Evolutionary conservation across 192 early-diverging fungal genomes (phyloP).

Genomic region (Podila epigama): DNA sequence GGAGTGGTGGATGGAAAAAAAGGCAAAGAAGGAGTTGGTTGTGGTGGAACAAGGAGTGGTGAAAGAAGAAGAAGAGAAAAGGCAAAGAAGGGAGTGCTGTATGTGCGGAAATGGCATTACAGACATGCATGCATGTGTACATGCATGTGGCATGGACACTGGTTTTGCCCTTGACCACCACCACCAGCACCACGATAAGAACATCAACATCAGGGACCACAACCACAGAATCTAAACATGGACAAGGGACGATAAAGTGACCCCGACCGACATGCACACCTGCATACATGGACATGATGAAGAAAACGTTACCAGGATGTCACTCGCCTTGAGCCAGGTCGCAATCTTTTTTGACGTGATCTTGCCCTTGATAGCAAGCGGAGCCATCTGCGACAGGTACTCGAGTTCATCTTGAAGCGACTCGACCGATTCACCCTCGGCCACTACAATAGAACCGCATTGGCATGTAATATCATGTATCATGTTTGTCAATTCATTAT

Average conservation of each 20-base stretch:
- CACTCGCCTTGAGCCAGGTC: slow-evolving; percentile 25
- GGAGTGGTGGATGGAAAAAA: no score
- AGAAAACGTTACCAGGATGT: background rate
- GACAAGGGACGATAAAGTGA: no score
- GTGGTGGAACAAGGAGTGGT: no score
- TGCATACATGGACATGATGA: background rate
- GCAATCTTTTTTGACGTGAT: slow-evolving; percentile 44
- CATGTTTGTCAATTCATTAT: background rate
- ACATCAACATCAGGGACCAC: no score
- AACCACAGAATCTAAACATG: no score
- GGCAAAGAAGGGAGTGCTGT: no score
- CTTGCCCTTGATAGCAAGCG: slow-evolving; percentile 24
- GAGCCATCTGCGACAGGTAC: slow-evolving; percentile 7
- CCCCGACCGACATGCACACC: background rate
- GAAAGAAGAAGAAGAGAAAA: background rate
- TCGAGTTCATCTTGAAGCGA: slow-evolving; percentile 17
- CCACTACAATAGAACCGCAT: slow-evolving; percentile 12
- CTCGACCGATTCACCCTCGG: slow-evolving; percentile 32
- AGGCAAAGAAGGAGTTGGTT: no score
- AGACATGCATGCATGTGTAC: no score
- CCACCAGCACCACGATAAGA: no score
- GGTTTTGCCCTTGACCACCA: no score
- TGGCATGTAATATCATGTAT: background rate
- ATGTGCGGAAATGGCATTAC: no score
- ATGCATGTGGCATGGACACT: no score